phyloP scores from a whole-genome alignment of 1,139 yeast species.

The Geotrichum cucujoidarum region DNA sequence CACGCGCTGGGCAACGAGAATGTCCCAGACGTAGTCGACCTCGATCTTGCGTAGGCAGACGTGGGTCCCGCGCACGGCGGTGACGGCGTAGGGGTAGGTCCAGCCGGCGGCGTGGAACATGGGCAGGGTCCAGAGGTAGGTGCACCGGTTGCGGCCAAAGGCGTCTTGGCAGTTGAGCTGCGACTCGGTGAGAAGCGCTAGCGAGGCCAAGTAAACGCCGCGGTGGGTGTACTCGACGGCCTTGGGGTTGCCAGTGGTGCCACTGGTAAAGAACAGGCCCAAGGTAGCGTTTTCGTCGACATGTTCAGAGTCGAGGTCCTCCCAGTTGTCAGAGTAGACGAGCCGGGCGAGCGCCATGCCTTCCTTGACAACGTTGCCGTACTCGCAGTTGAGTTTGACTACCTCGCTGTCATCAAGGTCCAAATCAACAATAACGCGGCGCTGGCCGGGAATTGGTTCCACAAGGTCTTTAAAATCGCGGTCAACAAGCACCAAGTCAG shows the following conservation, averaged over 20 bases:
- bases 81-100: conserved; percentile 40
- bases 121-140: conserved; percentile 40
- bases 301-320: conserved; percentile 28
- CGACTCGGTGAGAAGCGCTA: conserved; percentile 36
- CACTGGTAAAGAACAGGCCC: conserved; percentile 55
- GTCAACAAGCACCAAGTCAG: conserved; percentile 37
- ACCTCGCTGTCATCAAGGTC: conserved; percentile 28
- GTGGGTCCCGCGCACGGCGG: conserved; percentile 39
- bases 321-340: conserved; percentile 24
- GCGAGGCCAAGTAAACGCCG: conserved; percentile 36
- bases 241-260: conserved; percentile 74
- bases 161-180: conserved; percentile 34
- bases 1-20: conserved; percentile 31
- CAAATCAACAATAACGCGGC: conserved; percentile 31
- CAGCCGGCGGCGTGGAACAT: conserved; percentile 43
- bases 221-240: conserved; percentile 63
- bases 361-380: conserved; percentile 29
- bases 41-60: conserved; percentile 38
- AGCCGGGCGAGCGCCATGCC: conserved; percentile 25
- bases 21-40: conserved; percentile 37
- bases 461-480: conserved; percentile 33
- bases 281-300: conserved; percentile 32
- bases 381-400: conserved; percentile 26
- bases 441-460: conserved; percentile 17
- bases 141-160: conserved; percentile 33